Evolutionary conservation across 306 rosid species (phyloP).

Genomic region (Mucuna pruriens): DNA sequence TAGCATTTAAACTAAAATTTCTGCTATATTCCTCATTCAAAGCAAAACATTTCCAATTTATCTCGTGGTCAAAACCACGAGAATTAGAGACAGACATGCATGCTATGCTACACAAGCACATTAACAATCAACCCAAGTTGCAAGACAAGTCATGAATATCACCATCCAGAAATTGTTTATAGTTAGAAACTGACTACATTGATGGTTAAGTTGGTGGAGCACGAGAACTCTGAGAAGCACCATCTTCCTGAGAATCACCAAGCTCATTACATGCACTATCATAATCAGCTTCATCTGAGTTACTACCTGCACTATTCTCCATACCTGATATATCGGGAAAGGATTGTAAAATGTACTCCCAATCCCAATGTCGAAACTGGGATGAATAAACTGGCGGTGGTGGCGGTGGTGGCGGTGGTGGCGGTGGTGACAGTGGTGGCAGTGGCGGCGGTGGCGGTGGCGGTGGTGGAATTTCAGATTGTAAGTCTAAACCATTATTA

Average conservation of each 20-base stretch:
- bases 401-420: not conserved
- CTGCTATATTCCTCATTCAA: not conserved
- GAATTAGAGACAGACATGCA: not conserved
- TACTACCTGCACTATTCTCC: not conserved
- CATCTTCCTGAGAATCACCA: conserved; percentile 7
- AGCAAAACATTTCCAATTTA: not conserved
- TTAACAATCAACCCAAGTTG: conserved; percentile 2
- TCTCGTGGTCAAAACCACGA: not conserved
- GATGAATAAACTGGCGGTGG: no score
- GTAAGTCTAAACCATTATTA: not conserved
- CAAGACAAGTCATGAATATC: not conserved
- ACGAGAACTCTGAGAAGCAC: not conserved
- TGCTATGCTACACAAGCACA: not conserved
- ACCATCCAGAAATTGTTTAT: not conserved
- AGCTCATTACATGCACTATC: conserved; percentile 31
- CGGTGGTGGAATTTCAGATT: not conserved
- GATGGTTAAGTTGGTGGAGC: not conserved
- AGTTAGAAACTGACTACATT: not conserved
- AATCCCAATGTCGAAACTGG: no score
- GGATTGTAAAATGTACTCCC: not conserved
- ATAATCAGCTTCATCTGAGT: conserved; percentile 31
- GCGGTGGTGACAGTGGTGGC: no score
- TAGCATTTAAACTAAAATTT: not conserved
- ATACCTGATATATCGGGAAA: not conserved
- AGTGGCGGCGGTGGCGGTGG: not conserved